phyloP scores from a whole-genome alignment of 2,329 filamentous ascomycete species.

The Fusarium abutilonis region DNA sequence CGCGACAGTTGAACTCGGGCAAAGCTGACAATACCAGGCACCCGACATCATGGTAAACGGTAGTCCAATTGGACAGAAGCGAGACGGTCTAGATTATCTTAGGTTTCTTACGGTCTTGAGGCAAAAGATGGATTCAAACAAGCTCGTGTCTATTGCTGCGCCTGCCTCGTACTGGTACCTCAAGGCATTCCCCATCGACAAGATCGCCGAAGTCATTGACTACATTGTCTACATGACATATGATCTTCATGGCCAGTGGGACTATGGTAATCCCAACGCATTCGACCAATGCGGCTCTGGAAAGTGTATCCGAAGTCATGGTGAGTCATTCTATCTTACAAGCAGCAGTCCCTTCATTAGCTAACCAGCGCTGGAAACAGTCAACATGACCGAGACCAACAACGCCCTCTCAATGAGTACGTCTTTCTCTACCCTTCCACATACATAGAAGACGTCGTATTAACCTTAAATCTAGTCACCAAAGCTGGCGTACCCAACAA shows the following conservation, averaged over 20 bases:
- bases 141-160: conserved; percentile 46
- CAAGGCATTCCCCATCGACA: conserved; percentile 44
- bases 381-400: conserved; percentile 52
- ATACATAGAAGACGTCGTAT: neutral
- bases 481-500: conserved; percentile 22
- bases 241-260: conserved; percentile 40
- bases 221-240: conserved; percentile 45
- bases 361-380: neutral
- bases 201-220: conserved; percentile 43
- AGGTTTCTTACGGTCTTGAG: neutral
- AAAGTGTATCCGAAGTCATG: conserved; percentile 41
- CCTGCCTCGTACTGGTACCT: conserved; percentile 51
- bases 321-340: neutral
- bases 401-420: conserved; percentile 46
- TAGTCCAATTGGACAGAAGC: conserved; percentile 3
- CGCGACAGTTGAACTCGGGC: neutral
- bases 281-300: conserved; percentile 42
- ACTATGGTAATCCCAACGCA: conserved; percentile 42
- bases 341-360: no score
- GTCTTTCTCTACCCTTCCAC: neutral
- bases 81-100: conserved; percentile 1
- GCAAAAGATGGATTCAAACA: conserved; percentile 1
- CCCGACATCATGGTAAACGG: conserved; percentile 1
- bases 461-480: conserved; percentile 21
- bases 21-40: neutral